Base-by-base conservation (phyloP, 192 early-diverging fungal genomes). In the Phlyctochytrium planicorne region DNA sequence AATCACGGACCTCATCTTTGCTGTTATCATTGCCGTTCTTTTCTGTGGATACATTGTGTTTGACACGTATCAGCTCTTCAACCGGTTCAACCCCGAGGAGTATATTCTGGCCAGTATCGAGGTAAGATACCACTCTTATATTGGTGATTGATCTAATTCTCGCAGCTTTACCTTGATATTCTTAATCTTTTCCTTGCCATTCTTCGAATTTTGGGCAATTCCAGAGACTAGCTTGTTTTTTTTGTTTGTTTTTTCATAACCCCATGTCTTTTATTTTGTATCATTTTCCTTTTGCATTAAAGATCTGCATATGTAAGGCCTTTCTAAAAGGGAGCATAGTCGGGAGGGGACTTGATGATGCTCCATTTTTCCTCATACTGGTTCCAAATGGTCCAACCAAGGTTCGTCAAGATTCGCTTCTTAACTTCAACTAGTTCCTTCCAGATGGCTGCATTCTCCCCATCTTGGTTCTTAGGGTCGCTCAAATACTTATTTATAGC, bases 1-100 rank as follows among this genome's bases (percentile, higher is more conserved):
- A 23, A 63, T 75, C 1, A 62, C 87, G 30, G 78, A 90, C 65
- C 64, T 91, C 32, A 74, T 81, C 34, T 63, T 90, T 32, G 86
- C 87, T 2, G 70, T 84, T 10, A 67, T 78, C 17, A 81, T 75
- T 0, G 90, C 88, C 0, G 62, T 93, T 23, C 63, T 93, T 27
- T 93, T 93, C 80, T 88, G 84, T 60, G 89, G 88, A 16, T 93
- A 89, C 79, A 89, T 93, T 62, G 70, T 91, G 47, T 75, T 33
- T 47, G 91, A 93, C 71, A 93, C 91, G 1, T 82, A 84, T 52
- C 70, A 78, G 67, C 81, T 93, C 29, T 87, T 91, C 76, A 78
- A 84, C 67, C 76, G 83, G n/a, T 66, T 87, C 27, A 84, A 80
- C 20, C 87, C 86, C n/a, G 91, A 93, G 56, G 89, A 91, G 34